Percentiles rank a stretch among this genome's conserved stretches.
phyloP scores from a whole-genome alignment of 2,329 filamentous ascomycete genomes.

The Verticillium zaregamsianum region DNA sequence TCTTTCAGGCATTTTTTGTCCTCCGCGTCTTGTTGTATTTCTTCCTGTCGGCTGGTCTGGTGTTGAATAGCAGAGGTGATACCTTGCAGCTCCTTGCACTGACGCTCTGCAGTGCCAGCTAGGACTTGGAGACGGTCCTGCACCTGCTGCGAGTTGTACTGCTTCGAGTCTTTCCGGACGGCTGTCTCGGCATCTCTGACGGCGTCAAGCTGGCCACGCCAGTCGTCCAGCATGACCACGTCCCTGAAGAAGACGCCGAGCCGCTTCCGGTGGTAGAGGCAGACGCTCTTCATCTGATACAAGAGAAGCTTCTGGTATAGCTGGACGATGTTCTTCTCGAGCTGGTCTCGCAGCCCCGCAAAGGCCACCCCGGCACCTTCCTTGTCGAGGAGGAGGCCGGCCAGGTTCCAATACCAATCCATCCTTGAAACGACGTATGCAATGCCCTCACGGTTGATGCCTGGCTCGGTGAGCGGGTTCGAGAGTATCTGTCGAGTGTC shows the following conservation, averaged over 20 bases:
- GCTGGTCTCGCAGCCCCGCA: constrained; percentile 9
- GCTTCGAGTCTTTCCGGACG: constrained; percentile 9
- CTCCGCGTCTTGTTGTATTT: constrained; percentile 8
- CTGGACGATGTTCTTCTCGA: constrained; percentile 21
- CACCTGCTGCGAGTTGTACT: constrained; percentile 12
- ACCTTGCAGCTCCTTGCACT: constrained; percentile 2
- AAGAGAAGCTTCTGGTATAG: constrained; percentile 34
- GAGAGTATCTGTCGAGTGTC: constrained; percentile 20
- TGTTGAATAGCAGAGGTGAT: constrained; percentile 10
- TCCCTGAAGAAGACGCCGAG: constrained; percentile 21
- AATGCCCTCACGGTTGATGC: constrained; percentile 28
- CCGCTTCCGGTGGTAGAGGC: constrained; percentile 25
- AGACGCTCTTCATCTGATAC: constrained; percentile 36
- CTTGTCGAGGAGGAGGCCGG: constrained; percentile 19
- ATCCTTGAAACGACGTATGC: constrained; percentile 29
- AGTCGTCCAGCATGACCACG: constrained; percentile 27
- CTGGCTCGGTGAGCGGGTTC: constrained; percentile 21
- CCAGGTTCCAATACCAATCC: constrained; percentile 32
- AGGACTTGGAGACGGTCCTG: constrained; percentile 10
- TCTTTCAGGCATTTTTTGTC: constrained; percentile 17
- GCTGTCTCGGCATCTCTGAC: constrained; percentile 22
- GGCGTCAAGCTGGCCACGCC: constrained; percentile 22
- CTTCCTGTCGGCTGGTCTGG: constrained; percentile 9
- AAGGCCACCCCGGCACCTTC: background rate
- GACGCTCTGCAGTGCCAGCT: background rate